Evolutionary conservation across 2,329 filamentous ascomycete genomes (phyloP).

Genomic region (Ophiostoma novo-ulmi): DNA sequence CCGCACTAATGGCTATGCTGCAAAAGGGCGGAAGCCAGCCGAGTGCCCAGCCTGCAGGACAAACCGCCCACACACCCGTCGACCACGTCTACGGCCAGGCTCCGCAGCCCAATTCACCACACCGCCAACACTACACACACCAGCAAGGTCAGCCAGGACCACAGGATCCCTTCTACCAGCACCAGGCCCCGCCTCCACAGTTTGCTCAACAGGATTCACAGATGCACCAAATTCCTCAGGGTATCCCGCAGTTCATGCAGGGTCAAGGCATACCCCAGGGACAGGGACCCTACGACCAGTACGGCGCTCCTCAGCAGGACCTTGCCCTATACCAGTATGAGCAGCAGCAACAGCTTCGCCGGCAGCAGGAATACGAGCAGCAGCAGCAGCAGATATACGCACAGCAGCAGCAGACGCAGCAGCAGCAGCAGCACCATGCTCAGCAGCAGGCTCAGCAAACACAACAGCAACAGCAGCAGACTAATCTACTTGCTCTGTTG

Average conservation of each 20-base stretch:
- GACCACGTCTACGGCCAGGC: constrained; percentile 49
- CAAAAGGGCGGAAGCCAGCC: constrained; percentile 14
- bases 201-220: background rate
- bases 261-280: background rate
- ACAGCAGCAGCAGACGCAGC: constrained; percentile 14
- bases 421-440: constrained; percentile 1
- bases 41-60: constrained; percentile 3
- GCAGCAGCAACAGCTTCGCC: constrained; percentile 18
- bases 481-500: constrained; percentile 18
- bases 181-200: constrained; percentile 12
- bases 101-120: constrained; percentile 50
- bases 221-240: background rate
- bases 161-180: constrained; percentile 29
- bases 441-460: constrained; percentile 17
- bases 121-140: constrained; percentile 47
- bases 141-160: constrained; percentile 37
- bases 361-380: constrained; percentile 13
- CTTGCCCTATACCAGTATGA: constrained; percentile 5
- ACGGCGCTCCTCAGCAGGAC: constrained; percentile 2
- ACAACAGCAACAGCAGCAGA: constrained; percentile 13
- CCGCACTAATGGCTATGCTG: constrained; percentile 13
- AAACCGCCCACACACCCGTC: constrained; percentile 47
- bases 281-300: background rate
- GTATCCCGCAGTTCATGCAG: background rate
- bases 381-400: constrained; percentile 5